phyloP scores from a whole-genome alignment of 192 early-diverging fungal genomes.

The Backusella liffmaniae region DNA sequence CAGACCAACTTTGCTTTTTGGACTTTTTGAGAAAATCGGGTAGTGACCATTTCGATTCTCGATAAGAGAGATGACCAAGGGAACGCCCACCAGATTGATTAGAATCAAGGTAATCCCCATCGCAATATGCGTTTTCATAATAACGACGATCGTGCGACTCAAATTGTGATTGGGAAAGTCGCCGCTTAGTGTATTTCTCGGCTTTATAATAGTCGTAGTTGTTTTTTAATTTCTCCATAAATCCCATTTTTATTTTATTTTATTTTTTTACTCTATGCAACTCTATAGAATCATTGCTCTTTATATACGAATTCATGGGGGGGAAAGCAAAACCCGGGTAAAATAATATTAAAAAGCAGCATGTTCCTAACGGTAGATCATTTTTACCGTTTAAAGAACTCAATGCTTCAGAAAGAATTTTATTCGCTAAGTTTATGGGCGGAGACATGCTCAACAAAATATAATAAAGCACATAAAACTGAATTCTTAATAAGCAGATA shows the following conservation, averaged over 20 bases:
- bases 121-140: slow-evolving; percentile 18
- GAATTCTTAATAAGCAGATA: not conserved
- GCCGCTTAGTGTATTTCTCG: slow-evolving; percentile 31
- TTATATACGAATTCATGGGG: not conserved
- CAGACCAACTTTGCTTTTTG: not conserved
- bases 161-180: slow-evolving; percentile 23
- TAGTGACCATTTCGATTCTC: not conserved
- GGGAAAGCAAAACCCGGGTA: not conserved
- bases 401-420: not conserved
- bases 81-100: not conserved
- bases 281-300: not conserved
- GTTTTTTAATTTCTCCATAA: slow-evolving; percentile 13
- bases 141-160: slow-evolving; percentile 18
- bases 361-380: not conserved
- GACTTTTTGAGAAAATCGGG: slow-evolving; percentile 1
- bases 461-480: not conserved
- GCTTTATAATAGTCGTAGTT: slow-evolving; percentile 17
- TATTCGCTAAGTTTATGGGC: not conserved
- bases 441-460: not conserved
- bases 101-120: slow-evolving; percentile 24
- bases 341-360: not conserved
- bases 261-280: not conserved
- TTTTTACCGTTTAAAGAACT: not conserved
- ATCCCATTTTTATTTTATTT: slow-evolving; percentile 32
- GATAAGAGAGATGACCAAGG: not conserved